Evolutionary conservation across 139 green algal species (phyloP).

Genomic region (Chlorella sp.): DNA sequence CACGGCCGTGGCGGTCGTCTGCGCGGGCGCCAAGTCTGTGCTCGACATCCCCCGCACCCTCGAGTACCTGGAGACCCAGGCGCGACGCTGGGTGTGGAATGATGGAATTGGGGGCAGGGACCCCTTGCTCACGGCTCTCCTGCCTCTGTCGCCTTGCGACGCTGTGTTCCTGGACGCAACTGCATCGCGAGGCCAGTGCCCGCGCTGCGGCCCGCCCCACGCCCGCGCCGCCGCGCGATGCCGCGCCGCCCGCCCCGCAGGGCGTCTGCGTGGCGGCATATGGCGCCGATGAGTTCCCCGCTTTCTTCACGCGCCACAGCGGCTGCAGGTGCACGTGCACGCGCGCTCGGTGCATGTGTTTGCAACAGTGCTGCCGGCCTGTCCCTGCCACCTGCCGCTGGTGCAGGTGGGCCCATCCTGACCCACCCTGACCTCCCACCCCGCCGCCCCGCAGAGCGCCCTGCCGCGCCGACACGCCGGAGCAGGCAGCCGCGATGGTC

Average conservation of each 20-base stretch:
- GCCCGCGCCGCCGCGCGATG: too few relatives aligned
- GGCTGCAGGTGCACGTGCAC: too few relatives aligned
- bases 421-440: too few relatives aligned
- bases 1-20: slow-evolving; percentile 92
- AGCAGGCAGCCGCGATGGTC: slow-evolving; percentile 70
- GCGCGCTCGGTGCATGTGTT: too few relatives aligned
- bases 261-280: slow-evolving; percentile 90
- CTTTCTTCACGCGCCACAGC: slow-evolving; percentile 88
- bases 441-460: too few relatives aligned
- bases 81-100: background rate
- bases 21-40: slow-evolving; percentile 94
- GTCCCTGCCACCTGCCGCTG: too few relatives aligned
- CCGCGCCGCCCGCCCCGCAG: slow-evolving; percentile 82
- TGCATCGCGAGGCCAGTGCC: too few relatives aligned
- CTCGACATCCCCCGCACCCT: slow-evolving; percentile 97
- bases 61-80: slow-evolving; percentile 90
- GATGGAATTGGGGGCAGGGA: background rate
- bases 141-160: too few relatives aligned
- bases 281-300: slow-evolving; percentile 88
- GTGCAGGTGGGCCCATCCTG: too few relatives aligned
- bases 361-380: background rate
- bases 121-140: background rate
- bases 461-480: slow-evolving; percentile 55
- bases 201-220: too few relatives aligned
- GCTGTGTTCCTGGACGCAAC: too few relatives aligned